Evolutionary conservation across 208 protist species (phyloP).

Genomic region (Trypanosoma cruzi): DNA sequence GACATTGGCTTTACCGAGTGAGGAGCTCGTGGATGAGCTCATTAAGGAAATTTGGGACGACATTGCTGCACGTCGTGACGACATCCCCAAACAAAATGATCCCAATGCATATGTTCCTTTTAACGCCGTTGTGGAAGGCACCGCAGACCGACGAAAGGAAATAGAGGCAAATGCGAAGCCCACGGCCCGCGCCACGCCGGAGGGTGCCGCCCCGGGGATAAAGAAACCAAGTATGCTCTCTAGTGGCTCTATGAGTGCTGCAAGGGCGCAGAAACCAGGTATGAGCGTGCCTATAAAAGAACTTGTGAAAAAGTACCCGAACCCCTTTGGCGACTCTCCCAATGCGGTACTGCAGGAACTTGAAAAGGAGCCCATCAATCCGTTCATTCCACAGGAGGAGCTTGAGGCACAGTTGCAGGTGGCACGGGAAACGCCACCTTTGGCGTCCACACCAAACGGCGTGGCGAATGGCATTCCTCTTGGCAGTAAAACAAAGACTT

Average conservation of each 20-base stretch:
- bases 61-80: conserved; percentile 46
- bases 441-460: not conserved
- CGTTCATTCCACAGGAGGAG: conserved; percentile 63
- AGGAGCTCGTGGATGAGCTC: conserved; percentile 47
- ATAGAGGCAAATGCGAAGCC: conserved; percentile 31
- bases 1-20: conserved; percentile 40
- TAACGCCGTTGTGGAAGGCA: conserved; percentile 43
- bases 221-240: conserved; percentile 33
- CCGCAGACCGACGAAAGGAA: conserved; percentile 55
- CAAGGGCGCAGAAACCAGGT: not conserved
- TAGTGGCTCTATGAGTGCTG: not conserved
- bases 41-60: conserved; percentile 66
- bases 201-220: conserved; percentile 73
- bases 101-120: conserved; percentile 50
- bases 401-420: conserved; percentile 22
- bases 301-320: conserved; percentile 73
- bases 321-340: conserved; percentile 79
- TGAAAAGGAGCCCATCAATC: conserved; percentile 80
- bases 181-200: conserved; percentile 61
- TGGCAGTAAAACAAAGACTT: not conserved
- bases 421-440: conserved; percentile 5
- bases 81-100: conserved; percentile 46
- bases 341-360: conserved; percentile 61
- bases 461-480: not conserved
- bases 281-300: conserved; percentile 48